phyloP scores from a whole-genome alignment of 257 asterid genomes.

The Handroanthus guayacan region DNA sequence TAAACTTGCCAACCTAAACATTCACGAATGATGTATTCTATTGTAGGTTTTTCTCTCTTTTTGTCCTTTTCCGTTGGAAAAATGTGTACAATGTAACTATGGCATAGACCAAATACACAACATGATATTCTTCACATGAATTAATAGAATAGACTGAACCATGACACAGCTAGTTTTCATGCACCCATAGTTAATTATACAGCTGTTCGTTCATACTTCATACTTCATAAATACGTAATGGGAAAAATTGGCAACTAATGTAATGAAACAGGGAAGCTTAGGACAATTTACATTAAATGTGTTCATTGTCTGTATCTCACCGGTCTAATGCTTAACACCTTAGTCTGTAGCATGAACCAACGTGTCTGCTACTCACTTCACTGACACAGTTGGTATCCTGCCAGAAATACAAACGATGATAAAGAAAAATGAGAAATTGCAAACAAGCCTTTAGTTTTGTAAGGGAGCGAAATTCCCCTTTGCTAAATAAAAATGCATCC shows the following conservation, averaged over 20 bases:
- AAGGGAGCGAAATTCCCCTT: neutral
- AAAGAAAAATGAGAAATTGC: neutral
- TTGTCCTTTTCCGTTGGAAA: neutral
- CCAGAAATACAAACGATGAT: constrained; percentile 1
- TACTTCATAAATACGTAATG: no score
- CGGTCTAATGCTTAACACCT: constrained; percentile 17
- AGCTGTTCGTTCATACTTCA: neutral
- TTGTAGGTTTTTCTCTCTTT: neutral
- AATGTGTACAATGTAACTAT: neutral
- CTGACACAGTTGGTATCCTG: constrained; percentile 19
- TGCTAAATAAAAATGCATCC: neutral
- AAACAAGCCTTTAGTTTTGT: neutral
- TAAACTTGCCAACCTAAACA: constrained; percentile 34
- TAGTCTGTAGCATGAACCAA: neutral
- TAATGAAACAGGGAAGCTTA: neutral
- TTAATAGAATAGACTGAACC: neutral
- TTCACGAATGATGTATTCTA: constrained; percentile 1
- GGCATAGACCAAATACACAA: neutral
- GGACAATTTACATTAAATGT: constrained; percentile 18
- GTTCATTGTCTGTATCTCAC: neutral
- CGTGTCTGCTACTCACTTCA: neutral
- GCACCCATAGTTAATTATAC: neutral
- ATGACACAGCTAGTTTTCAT: neutral
- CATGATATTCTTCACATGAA: constrained; percentile 6
- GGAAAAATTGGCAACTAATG: neutral